Evolutionary conservation across 2,329 filamentous ascomycete genomes (phyloP), one percentile per base, ranked within the genome.

Genomic region (Fusarium citri): DNA sequence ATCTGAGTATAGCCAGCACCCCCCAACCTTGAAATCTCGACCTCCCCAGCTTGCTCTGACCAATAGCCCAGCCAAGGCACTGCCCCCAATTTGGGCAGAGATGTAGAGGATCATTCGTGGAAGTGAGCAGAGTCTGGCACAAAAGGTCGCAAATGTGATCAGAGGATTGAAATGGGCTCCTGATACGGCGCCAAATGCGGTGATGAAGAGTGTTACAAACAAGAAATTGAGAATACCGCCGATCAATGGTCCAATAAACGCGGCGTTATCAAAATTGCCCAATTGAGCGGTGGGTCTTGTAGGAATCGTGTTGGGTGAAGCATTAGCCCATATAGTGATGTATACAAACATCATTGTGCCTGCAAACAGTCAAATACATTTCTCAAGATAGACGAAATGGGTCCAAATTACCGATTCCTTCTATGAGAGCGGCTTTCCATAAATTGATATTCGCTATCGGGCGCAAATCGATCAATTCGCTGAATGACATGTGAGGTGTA

Each of bases 141-240:
- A 83, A 56, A 88, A 85, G 0, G 85, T 87, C 1, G 83, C 81
- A 42, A 88, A 80, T 0, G 85, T 87, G 47, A 88, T 87, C 6
- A 83, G 77, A 2, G 86, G 86, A 68, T 86, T 88, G 50, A 88
- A 78, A 71, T 88, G 86, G 0, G 83, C 85, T 16, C 85, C 85
- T 3, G 83, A 85, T 2, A 84, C 79, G 0, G 85, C 82, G 1
- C 81, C 84, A 25, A 85, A 82, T 0, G 80, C 80, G 47, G 81
- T 84, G 37, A 87, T 86, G 66, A 87, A 84, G 1, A 88, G 74
- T 0, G 83, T 79, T 16, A 87, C 77, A 16, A 78, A 71, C 9
- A 80, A 41, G 0, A 78, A 64, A 41, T 78, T 80, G 2, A 75
- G 66, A 1, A 79, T 53, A 0, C 76, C 75, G 3, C 77, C 78